Base-by-base conservation (phyloP, 768 basidiomycete genomes). In the Rhodotorula toruloides region DNA sequence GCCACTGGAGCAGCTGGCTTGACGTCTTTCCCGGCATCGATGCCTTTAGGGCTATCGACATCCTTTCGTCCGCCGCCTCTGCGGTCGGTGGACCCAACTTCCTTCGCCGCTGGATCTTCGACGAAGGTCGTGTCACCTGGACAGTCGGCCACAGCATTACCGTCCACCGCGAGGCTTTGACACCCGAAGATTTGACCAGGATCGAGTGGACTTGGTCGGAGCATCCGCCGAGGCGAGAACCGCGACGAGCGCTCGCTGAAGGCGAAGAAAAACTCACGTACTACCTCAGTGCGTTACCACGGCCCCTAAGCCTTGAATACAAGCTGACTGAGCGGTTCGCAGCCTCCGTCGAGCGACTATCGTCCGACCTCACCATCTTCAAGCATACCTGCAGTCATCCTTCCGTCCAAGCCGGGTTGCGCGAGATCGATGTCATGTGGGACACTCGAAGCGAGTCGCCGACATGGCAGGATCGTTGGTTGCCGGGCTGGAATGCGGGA, bases 1-100 rank as follows among this genome's bases (percentile, higher is more conserved):
- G 61, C 40, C 70, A 72, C 67, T 72, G 70, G 70, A 42, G 49
- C 13, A 48, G 60, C n/a, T 72, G 70, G 70, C 61, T 68, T 36
- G 11, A 44, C 40, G 56, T 72, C 14, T 55, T 72, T 27, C 70
- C 70, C 13, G 31, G 31, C 36, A n/a, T 50, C 47, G 32, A 44
- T 17, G 52, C 43, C 8, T 5, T 46, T 29, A 25, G 50, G 0
- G n/a, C 67, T 0, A 65, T 72, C 57, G 17, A 29, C 9, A 66
- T 72, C 29, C 48, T 72, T 42, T 16, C 56, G 14, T 14, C 36
- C 7, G 66, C 63, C 7, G 59, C 49, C 4, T 27, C 39, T 25
- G 63, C 54, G 12, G 46, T 72, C 36, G 70, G 70, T 8, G 70
- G 70, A 1, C 40, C 42, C 47, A 72, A 72, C 57, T 63, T 72